These are phyloP conservation scores for Pseudopediastrum boryanum DNA, from an alignment of 139 green algal species.

Conservation along the genomic window DNA sequence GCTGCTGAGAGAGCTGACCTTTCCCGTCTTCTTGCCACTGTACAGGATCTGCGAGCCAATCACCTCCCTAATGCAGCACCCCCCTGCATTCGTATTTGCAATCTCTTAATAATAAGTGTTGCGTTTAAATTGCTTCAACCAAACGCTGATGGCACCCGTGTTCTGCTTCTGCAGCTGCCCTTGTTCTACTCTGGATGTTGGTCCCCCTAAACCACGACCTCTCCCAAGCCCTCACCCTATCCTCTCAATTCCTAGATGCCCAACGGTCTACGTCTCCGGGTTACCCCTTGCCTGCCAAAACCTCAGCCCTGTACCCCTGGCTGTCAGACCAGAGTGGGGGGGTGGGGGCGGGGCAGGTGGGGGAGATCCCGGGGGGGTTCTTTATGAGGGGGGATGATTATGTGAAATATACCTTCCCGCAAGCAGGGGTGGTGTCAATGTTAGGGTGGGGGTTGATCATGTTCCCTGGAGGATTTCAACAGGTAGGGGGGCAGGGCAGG, in stretches of 20 bases:
- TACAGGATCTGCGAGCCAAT: neutral
- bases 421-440: constrained; percentile 9
- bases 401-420: constrained; percentile 29
- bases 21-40: neutral
- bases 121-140: neutral
- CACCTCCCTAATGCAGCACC: neutral
- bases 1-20: neutral
- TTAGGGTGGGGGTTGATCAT: constrained; percentile 24
- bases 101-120: neutral
- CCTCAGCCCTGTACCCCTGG: constrained; percentile 12
- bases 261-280: neutral
- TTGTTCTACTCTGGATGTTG: constrained; percentile 22
- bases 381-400: constrained; percentile 15
- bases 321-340: neutral
- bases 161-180: neutral
- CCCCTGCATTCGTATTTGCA: neutral
- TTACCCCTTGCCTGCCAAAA: neutral
- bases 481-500: too few species aligned
- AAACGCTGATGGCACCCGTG: neutral
- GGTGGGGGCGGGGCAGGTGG: neutral
- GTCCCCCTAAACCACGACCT: neutral
- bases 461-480: constrained; percentile 12
- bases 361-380: constrained; percentile 23
- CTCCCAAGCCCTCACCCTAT: neutral
- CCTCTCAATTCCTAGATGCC: constrained; percentile 3